phyloP scores from a whole-genome alignment of 2,329 filamentous ascomycete species.

The Colletotrichum cuscutae region DNA sequence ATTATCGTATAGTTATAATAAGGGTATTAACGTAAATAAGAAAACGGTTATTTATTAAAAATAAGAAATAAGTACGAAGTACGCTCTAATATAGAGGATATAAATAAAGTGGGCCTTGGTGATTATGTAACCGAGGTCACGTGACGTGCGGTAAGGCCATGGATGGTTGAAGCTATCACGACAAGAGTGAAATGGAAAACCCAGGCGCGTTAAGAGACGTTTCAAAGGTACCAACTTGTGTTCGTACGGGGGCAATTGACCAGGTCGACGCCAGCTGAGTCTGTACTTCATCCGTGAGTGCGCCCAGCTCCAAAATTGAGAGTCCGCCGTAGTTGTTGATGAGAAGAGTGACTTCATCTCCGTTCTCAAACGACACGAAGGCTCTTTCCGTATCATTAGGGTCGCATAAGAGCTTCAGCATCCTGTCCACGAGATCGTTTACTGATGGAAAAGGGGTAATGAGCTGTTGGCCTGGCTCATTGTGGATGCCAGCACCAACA shows the following conservation, averaged over 20 bases:
- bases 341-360: slow-evolving; percentile 61
- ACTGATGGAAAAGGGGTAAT: slow-evolving; percentile 53
- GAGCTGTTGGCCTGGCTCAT: slow-evolving; percentile 47
- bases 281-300: slow-evolving; percentile 63
- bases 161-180: too few species aligned
- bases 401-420: slow-evolving; percentile 63
- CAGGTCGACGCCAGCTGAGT: slow-evolving; percentile 58
- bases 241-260: slow-evolving; percentile 57
- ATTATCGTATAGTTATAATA: too few species aligned
- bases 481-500: slow-evolving; percentile 66
- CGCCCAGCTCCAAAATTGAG: slow-evolving; percentile 63
- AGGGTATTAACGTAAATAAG: too few species aligned
- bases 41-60: too few species aligned
- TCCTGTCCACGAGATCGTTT: slow-evolving; percentile 51
- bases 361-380: slow-evolving; percentile 57
- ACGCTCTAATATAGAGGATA: too few species aligned
- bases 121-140: too few species aligned
- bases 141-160: too few species aligned
- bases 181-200: slow-evolving; percentile 66
- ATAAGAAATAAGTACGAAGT: too few species aligned
- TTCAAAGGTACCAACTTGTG: slow-evolving; percentile 60
- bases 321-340: slow-evolving; percentile 69
- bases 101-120: too few species aligned
- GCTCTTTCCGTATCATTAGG: slow-evolving; percentile 62
- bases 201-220: slow-evolving; percentile 66